These are phyloP conservation scores for Cladorrhinum sp. DNA, from an alignment of 2,329 filamentous ascomycete species.

Conservation along the genomic window DNA sequence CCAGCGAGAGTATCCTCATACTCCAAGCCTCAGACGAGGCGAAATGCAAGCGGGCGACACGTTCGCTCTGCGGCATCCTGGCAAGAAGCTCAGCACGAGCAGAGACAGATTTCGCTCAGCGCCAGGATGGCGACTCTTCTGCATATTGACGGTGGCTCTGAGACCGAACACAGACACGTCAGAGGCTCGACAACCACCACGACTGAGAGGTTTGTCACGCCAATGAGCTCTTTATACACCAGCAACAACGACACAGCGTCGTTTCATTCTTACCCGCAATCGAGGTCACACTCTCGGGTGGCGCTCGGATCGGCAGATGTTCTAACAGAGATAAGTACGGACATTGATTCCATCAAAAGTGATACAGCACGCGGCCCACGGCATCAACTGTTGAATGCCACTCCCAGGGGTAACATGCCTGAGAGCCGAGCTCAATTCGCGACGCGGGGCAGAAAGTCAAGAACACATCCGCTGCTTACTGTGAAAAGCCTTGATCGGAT, in stretches of 20 bases:
- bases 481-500: background rate
- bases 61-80: background rate
- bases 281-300: slow-evolving; percentile 10
- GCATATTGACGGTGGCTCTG: slow-evolving; percentile 10
- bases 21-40: background rate
- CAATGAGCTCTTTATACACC: slow-evolving; percentile 17
- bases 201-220: slow-evolving; percentile 21
- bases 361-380: slow-evolving; percentile 5
- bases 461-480: slow-evolving; percentile 3
- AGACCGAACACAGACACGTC: background rate
- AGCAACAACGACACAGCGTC: slow-evolving; percentile 18
- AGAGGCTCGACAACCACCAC: slow-evolving; percentile 13
- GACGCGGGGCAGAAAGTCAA: slow-evolving; percentile 11
- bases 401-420: background rate
- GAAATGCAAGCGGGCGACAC: background rate
- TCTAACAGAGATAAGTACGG: slow-evolving; percentile 1
- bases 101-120: slow-evolving; percentile 10
- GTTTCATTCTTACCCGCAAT: slow-evolving; percentile 20
- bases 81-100: background rate
- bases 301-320: background rate
- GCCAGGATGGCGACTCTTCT: slow-evolving; percentile 15
- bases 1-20: background rate
- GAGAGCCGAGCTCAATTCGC: slow-evolving; percentile 2
- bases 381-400: background rate
- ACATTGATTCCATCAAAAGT: slow-evolving; percentile 22